Evolutionary conservation across 345 rosid species (phyloP).

Genomic region (Eucalyptus pauciflora): DNA sequence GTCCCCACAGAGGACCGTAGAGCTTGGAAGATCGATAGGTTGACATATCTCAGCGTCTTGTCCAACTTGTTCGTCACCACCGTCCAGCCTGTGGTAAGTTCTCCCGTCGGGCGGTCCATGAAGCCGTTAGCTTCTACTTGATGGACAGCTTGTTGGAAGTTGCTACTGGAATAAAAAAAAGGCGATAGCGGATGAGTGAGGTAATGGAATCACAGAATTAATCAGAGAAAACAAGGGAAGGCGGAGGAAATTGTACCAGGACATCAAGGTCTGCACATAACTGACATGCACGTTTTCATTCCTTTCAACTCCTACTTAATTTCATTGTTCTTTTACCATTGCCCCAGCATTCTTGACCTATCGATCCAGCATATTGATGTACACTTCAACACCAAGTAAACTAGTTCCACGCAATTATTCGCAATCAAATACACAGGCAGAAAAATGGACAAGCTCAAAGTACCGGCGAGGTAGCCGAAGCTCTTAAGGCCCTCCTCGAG

Average conservation of each 20-base stretch:
- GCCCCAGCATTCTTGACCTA: too few species aligned
- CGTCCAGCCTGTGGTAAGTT: constrained; percentile 70
- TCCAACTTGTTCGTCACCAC: constrained; percentile 65
- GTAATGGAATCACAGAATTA: neutral
- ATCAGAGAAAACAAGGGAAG: neutral
- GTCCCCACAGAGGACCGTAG: constrained; percentile 94
- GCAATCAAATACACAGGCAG: too few species aligned
- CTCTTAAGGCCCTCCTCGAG: too few species aligned
- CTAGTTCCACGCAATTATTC: too few species aligned
- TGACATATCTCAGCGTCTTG: constrained; percentile 48
- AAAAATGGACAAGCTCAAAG: too few species aligned
- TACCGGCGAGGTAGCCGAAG: too few species aligned
- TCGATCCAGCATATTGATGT: too few species aligned
- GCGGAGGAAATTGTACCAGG: constrained; percentile 17
- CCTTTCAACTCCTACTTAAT: too few species aligned
- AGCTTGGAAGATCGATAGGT: constrained; percentile 65
- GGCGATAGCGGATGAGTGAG: neutral
- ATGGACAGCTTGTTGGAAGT: constrained; percentile 45
- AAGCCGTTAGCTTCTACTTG: constrained; percentile 57
- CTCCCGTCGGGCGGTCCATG: constrained; percentile 61
- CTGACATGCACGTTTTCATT: too few species aligned
- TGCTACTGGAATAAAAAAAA: constrained; percentile 22
- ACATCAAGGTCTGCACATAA: too few species aligned
- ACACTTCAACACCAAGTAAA: too few species aligned
- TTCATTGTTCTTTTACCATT: too few species aligned